Base-by-base conservation (phyloP, 2,329 filamentous ascomycete species). In the Bretziella fagacearum region DNA sequence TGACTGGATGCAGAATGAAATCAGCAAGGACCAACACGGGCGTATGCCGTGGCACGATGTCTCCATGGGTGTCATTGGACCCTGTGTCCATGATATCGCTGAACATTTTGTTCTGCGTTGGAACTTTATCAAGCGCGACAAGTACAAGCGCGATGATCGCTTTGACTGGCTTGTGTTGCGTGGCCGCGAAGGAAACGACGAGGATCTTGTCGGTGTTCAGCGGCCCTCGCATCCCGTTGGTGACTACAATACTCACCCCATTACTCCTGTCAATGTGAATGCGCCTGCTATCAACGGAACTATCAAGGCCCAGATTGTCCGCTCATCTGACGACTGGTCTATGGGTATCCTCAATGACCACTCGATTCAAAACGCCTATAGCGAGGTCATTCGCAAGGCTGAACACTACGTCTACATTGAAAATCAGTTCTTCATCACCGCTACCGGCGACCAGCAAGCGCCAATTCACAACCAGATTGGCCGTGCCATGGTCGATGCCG, bases 11-110 rank as follows among this genome's bases (percentile, higher is more conserved):
- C 75, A 81, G 43, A 96, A 98, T 54, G 85, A 94, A 59, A 67
- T 96, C 13, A 85, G 79, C 61, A 96, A 96, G 63, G 78, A 81
- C 2, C 84, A 94, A 42, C 93, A 80, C 56, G 87, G 87, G 6
- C 80, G 91, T 25, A 96, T 98, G 91, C 89, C 89, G 0, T 98
- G 91, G 91, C 87, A 96, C 58, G 91, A 98, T 59, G 86, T 95
- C 2, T 73, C 84, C 7, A 93, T 96, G 82, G 86, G 81, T 10
- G 55, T 95, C n/a, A 74, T 91, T 49, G 89, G 91, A 0, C 84
- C 87, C 15, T 84, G 79, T 53, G 84, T 94, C 8, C 86, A 89
- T 58, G 89, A 96, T 57, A 91, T 98, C 55, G 87, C 87, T 0
- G 87, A 95, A 62, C 87, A 96, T 59, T 98, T 96, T 55, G 78